Conservation (phyloP, 371 early-diverging fungal genomes). For the Apophysomyces sp. region DNA sequence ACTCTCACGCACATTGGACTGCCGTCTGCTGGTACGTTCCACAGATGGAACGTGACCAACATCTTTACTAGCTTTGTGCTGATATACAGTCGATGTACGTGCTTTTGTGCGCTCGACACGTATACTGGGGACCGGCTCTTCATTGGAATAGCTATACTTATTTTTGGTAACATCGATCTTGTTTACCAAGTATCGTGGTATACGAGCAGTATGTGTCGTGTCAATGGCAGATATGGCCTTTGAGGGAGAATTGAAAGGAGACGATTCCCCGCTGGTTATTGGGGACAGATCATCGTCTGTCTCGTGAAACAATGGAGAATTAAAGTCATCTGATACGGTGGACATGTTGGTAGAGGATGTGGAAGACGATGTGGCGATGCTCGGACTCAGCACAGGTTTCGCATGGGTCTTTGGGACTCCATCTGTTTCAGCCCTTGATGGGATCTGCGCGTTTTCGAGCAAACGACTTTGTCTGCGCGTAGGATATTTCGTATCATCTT, state of each 20-base stretch:
- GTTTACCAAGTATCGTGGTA: neutral
- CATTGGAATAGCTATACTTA: neutral
- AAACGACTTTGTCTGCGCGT: neutral
- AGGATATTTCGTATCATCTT: neutral
- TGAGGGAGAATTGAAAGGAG: slow-evolving; percentile 1
- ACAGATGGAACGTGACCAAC: neutral
- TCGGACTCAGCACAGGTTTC: neutral
- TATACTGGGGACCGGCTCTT: neutral
- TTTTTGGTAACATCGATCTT: neutral
- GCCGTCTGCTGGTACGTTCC: neutral
- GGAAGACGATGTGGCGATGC: neutral
- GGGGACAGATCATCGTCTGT: neutral
- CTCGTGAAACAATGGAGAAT: neutral
- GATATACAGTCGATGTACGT: neutral
- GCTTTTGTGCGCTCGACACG: neutral
- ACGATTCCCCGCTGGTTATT: slow-evolving; percentile 2
- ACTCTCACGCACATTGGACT: neutral
- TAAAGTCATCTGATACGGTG: neutral
- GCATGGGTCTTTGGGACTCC: neutral
- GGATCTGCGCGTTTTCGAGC: neutral
- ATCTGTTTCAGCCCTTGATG: neutral
- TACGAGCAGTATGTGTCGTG: neutral
- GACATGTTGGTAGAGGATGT: neutral
- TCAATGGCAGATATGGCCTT: neutral
- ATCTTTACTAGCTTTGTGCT: neutral